These are phyloP conservation scores for Syzygium grande DNA, from an alignment of 345 rosid genomes.

Conservation along the genomic window DNA sequence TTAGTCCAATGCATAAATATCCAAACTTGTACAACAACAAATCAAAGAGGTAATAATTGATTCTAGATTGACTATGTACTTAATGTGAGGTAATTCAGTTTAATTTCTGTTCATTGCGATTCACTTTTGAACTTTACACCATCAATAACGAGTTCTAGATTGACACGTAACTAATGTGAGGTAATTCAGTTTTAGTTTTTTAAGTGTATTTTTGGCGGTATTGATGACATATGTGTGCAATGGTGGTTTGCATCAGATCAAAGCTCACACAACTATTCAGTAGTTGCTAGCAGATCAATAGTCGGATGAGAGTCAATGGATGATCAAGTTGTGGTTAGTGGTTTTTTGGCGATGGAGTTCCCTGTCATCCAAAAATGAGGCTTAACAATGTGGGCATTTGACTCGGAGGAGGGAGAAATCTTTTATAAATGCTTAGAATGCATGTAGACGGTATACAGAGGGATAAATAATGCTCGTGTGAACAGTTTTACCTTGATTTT, in stretches of 20 bases:
- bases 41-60: not conserved
- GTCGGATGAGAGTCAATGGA: not conserved
- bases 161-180: not conserved
- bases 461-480: not conserved
- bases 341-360: not conserved
- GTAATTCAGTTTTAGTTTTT: not conserved
- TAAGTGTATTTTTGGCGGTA: not conserved
- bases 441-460: not conserved
- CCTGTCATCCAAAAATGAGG: not conserved
- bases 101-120: not conserved
- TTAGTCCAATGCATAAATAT: not conserved
- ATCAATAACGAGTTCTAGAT: not conserved
- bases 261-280: not conserved
- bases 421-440: not conserved
- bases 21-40: not conserved
- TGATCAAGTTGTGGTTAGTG: not conserved
- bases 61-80: not conserved
- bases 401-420: not conserved
- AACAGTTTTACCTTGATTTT: not conserved
- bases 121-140: not conserved
- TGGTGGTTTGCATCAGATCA: not conserved
- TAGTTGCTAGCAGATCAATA: not conserved
- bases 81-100: not conserved
- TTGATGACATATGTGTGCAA: not conserved
- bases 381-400: not conserved